These are phyloP conservation scores for Epichloe brachyelytri DNA, from an alignment of 2,329 filamentous ascomycete genomes.

Conservation along the genomic window DNA sequence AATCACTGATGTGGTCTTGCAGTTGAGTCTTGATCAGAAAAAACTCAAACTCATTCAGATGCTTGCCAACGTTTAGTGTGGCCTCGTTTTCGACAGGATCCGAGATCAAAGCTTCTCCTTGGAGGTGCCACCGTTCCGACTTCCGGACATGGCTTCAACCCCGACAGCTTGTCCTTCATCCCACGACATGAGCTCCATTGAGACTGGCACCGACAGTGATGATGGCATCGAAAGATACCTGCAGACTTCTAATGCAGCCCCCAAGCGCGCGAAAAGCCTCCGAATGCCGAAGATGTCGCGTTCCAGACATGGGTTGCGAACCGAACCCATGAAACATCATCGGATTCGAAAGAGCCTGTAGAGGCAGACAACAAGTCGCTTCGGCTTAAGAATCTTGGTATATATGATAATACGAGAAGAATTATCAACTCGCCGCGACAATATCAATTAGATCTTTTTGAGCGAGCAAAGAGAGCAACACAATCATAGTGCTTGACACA, in stretches of 20 bases:
- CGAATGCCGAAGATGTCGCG: slow-evolving; percentile 5
- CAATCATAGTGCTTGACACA: slow-evolving; percentile 89
- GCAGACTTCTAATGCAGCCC: neutral
- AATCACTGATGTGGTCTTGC: no score
- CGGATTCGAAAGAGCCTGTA: neutral
- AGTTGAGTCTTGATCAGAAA: no score
- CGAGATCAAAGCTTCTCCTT: neutral
- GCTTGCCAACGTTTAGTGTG: neutral
- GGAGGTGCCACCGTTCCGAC: no score
- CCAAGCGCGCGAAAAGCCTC: neutral
- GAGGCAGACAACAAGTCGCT: neutral
- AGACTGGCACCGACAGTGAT: slow-evolving; percentile 6
- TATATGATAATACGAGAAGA: slow-evolving; percentile 14
- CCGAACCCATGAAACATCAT: neutral
- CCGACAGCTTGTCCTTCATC: neutral
- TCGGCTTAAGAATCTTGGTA: neutral
- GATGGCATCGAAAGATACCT: slow-evolving; percentile 5
- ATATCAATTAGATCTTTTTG: slow-evolving; percentile 86
- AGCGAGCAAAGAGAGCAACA: slow-evolving; percentile 70
- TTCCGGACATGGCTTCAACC: neutral
- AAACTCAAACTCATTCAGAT: no score
- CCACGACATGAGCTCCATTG: neutral
- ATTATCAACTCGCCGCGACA: slow-evolving; percentile 72
- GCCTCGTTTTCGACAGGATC: neutral
- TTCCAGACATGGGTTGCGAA: slow-evolving; percentile 7